Percentiles rank a stretch among this genome's conserved stretches.
phyloP scores from a whole-genome alignment of 768 basidiomycete genomes.

The Trametes gibbosa region DNA sequence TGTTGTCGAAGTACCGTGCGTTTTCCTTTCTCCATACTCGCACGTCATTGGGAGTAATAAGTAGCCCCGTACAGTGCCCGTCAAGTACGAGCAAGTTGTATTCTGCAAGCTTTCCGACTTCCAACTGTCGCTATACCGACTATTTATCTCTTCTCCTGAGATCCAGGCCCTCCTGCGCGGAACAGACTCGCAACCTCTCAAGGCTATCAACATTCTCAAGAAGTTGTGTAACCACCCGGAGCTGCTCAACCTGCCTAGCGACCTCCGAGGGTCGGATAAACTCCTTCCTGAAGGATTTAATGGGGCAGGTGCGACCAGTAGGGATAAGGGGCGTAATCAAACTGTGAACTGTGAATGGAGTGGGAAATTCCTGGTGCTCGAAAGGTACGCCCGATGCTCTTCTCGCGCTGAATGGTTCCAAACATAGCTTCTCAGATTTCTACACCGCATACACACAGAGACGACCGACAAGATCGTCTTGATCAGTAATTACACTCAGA shows the following conservation, averaged over 20 bases:
- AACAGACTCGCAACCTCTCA: slow-evolving; percentile 87
- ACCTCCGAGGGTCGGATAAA: slow-evolving; percentile 77
- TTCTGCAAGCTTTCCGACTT: slow-evolving; percentile 86
- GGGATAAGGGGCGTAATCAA: slow-evolving; percentile 42
- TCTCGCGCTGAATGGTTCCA: not conserved
- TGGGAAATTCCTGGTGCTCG: slow-evolving; percentile 92
- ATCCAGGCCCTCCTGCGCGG: slow-evolving; percentile 89
- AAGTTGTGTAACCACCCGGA: slow-evolving; percentile 97
- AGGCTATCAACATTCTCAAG: slow-evolving; percentile 92
- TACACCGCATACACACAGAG: slow-evolving; percentile 75
- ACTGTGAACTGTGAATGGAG: slow-evolving; percentile 77
- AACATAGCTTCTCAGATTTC: slow-evolving; percentile 53
- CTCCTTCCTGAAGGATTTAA: slow-evolving; percentile 80
- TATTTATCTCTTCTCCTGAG: slow-evolving; percentile 91
- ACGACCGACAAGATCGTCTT: slow-evolving; percentile 95
- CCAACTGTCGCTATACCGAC: slow-evolving; percentile 79
- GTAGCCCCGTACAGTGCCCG: slow-evolving; percentile 66
- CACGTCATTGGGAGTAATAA: not conserved
- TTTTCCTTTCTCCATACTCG: slow-evolving; percentile 15
- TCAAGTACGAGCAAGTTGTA: slow-evolving; percentile 98
- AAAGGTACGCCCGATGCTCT: slow-evolving; percentile 52
- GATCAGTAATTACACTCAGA: slow-evolving; percentile 96
- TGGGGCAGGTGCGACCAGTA: slow-evolving; percentile 46
- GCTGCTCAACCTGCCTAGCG: slow-evolving; percentile 79
- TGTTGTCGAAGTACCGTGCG: slow-evolving; percentile 92